Evolutionary conservation across 2,329 filamentous ascomycete species (phyloP), one percentile per base, ranked within the genome.

Genomic region (Leptosphaerulina australis): DNA sequence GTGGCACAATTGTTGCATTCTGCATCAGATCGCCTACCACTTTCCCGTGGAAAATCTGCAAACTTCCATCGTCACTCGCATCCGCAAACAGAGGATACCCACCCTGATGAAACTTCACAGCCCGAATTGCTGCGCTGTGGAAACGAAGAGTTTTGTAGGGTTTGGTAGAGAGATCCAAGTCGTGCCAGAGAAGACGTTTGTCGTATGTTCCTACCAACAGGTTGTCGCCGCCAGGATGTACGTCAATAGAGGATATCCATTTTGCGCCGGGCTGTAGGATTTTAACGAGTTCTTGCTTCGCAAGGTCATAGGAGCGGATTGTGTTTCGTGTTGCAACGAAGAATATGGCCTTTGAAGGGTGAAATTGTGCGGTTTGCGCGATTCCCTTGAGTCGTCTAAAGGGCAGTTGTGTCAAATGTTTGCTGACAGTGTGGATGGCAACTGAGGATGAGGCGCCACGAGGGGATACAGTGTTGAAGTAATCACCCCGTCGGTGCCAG

Each of bases 81-180:
- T 97, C 93, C 0, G 92, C 94, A 67, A 99, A 97, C 26, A 99
- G 81, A 14, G 94, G 92, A 55, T 86, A 83, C 7, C 80, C 80
- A 53, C 86, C 85, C 50, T 86, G 86, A 75, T 99, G 95, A 75
- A 89, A 99, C 62, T 85, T 87, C 46, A 97, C 94, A 10, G 88
- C 85, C 37, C 95, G 85, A 66, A 99, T 96, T 35, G 94, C 94
- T 74, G 96, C 90, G 54, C 84, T 78, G 77, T 99, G 94, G 79
- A 97, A 99, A 40, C 94, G 85, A 76, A 99, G 86, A 1, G 93
- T 97, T 80, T 97, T 97, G 80, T 96, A 97, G 0, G 94, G 94
- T 39, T 90, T 85, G 56, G 83, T 87, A 0, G 90, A 94, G 26
- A 99, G 84, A 62, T 99, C 94, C 44, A 97, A 82, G 75, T 99